Evolutionary conservation across 306 rosid species (phyloP).

Genomic region (Psophocarpus tetragonolobus): DNA sequence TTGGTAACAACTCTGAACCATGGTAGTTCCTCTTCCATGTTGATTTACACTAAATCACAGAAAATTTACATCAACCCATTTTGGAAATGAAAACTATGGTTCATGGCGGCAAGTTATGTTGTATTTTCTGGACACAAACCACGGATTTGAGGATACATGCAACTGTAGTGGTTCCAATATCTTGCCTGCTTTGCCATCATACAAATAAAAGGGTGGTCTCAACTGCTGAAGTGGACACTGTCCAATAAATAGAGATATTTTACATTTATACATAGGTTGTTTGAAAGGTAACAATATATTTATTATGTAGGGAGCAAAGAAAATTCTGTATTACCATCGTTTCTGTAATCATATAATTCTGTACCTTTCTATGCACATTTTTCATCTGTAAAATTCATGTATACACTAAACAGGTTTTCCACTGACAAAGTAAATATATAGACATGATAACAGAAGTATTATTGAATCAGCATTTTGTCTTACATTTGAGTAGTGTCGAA

Average conservation of each 20-base stretch:
- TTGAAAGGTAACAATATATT: conserved; percentile 10
- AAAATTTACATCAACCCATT: background rate
- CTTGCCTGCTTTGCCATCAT: conserved; percentile 6
- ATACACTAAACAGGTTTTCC: background rate
- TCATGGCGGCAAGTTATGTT: background rate
- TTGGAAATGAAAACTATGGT: background rate
- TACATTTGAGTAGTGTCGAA: background rate
- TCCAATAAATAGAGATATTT: background rate
- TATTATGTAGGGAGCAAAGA: conserved; percentile 6
- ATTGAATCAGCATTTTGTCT: background rate
- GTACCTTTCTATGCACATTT: background rate
- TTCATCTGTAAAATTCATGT: conserved; percentile 14
- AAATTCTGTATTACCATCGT: background rate
- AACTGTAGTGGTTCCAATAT: background rate
- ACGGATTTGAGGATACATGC: conserved; percentile 3
- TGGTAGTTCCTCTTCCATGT: conserved; percentile 52
- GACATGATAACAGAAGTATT: background rate
- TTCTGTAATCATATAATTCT: background rate
- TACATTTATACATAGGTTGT: conserved; percentile 8
- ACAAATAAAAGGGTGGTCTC: background rate
- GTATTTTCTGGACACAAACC: background rate
- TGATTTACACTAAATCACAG: conserved; percentile 4
- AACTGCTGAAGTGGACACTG: conserved; percentile 2
- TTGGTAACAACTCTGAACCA: conserved; percentile 74
- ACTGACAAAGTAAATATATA: background rate